Base-by-base conservation (phyloP, 2,329 filamentous ascomycete species). In the Epichloe baconii region DNA sequence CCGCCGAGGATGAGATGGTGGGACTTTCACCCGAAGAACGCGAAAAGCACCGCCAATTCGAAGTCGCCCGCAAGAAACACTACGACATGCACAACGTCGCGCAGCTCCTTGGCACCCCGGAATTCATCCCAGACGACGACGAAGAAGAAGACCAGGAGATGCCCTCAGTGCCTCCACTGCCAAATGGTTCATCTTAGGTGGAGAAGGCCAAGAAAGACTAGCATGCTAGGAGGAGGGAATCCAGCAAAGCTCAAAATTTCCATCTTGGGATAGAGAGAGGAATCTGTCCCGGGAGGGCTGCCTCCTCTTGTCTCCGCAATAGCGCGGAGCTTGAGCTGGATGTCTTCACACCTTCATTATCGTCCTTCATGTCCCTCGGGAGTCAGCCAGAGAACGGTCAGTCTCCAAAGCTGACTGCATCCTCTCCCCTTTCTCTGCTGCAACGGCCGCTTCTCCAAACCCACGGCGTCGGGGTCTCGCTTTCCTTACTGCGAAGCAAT, bases 71-170 rank as follows among this genome's bases (percentile, higher is more conserved):
- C 63, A 96, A 93, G 82, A 91, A 83, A 73, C 93, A 98, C 69
- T 98, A 98, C 69, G 93, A 98, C 76, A 98, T 98, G 93, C 88
- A 81, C 71, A 86, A 93, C 63, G 89, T 96, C 53, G 95, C 93
- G 62, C 80, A 83, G 62, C 71, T 97, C 49, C 78, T 98, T 57
- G 90, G 88, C 14, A 84, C 88, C 61, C 81, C 84, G 3, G 83
- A 86, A 62, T 73, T 79, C 3, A 61, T 85, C 45, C 79, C 81
- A 47, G 80, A 79, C 42, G 80, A 82, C 44, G 79, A 80, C 14
- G 77, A 67, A 4, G 64, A 62, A 7, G 64, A 80, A 15, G 77
- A 67, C 8, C 56, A 54, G 10, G 59, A 55, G 10, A 61, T 66
- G 50, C 69, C 71, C 17, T 62, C 69, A 43, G 61, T 73, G 45